Evolutionary conservation across 345 rosid genomes (phyloP), one percentile per base, ranked within the genome.

Genomic region (Clausena lansium): DNA sequence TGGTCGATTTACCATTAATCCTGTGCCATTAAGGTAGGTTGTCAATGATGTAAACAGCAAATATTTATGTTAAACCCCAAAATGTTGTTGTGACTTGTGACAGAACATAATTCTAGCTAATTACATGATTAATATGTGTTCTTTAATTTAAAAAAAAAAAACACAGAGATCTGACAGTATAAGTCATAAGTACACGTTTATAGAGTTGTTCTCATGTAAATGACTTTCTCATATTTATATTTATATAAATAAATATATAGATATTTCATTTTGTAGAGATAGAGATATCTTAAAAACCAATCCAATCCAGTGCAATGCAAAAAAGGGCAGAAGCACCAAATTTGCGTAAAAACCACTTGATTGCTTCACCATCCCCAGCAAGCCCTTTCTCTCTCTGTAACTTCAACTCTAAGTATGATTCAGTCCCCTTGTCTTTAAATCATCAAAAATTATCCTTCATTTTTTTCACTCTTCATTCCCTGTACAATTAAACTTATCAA

Each of bases 291-390:
- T 87, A 76, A 81, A 89, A 78, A 77, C 67, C 88, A 87, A 89
- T 89, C 67, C 88, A 87, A 89, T 89, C 89, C 85, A 87, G 60
- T 76, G 60, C 78, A 55, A 80, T 73, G 82, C 74, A 86, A 89
- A 87, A 86, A 89, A 86, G 86, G 86, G 88, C 81, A 84, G 70
- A 65, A 65, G 81, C 80, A 81, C 85, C 89, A 71, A 78, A 87
- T 88, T 90, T 80, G 92, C 91, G 89, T 90, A 87, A 86, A 85
- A 63, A 71, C 89, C 84, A 90, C 92, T 85, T 86, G 82, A 85
- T 88, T 83, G 89, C 84, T 81, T 87, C 90, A 85, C 91, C 87
- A 78, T 79, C 87, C 79, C 77, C 84, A 39, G 24, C 73, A 68
- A 27, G 72, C 71, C 39, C 13, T 27, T 70, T 81, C 79, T 82